Evolutionary conservation across 2,329 filamentous ascomycete genomes (phyloP), one percentile per base, ranked within the genome.

Genomic region (Sphaceloma murrayae): DNA sequence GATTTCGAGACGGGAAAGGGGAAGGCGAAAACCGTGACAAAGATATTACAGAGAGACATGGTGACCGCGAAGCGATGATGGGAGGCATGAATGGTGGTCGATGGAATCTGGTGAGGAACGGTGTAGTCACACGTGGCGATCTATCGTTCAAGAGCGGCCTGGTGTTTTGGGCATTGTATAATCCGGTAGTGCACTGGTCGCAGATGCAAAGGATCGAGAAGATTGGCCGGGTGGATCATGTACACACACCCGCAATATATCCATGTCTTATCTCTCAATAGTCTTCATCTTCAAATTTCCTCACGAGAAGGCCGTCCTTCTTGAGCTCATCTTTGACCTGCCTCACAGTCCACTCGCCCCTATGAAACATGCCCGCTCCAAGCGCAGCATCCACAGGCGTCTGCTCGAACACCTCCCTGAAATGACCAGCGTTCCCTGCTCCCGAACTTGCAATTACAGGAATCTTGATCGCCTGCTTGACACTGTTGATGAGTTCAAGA

Each of bases 321-420:
- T 71, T 70, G 48, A 98, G 63, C 57, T 84, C 75, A 48, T 93
- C 82, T 66, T 98, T 98, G 36, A 98, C 91, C 58, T 96, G 80
- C 62, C 79, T 80, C 11, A 98, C 89, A 0, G 88, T 94, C 64
- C 89, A 98, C 67, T 98, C 89, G 27, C 82, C 85, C 38, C 91
- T 72, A 67, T 98, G 91, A 65, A 98, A 98, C 82, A 98, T 98
- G 43, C 91, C 91, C 6, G 91, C 91, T 2, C 91, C 91, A 48
- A 98, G 67, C 19, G 91, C 91, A 39, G 91, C 91, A 69, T 98
- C 91, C 2, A 89, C 89, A 11, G 72, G 71, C 6, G 91, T 96
- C 66, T 83, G 70, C 46, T 75, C 69, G 63, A 98, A 98, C 1
- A 96, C 91, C 59, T 96, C 84, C 42, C 78, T 74, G 59, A 98